A percentile compares a stretch with the other conserved stretches of the same genome.
phyloP scores from a whole-genome alignment of 148 eudicot species.

The Salicornia ramosissima region DNA sequence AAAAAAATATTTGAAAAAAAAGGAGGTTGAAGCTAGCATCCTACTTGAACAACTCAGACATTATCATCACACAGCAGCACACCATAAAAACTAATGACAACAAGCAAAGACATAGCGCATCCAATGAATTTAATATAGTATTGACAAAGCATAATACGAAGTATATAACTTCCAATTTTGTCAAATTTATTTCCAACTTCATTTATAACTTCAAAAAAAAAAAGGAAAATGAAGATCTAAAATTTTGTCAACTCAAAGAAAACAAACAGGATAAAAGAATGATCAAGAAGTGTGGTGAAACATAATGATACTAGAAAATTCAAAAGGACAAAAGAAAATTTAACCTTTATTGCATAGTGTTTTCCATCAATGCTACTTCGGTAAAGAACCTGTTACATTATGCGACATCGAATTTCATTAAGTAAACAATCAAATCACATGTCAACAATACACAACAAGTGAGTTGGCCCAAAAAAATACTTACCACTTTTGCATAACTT shows the following conservation, averaged over 20 bases:
- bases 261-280: neutral
- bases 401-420: constrained; percentile 14
- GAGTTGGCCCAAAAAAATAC: constrained; percentile 13
- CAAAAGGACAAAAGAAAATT: neutral
- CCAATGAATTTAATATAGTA: too few relatives aligned
- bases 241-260: neutral
- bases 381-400: constrained; percentile 70
- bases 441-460: constrained; percentile 10
- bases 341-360: constrained; percentile 92
- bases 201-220: neutral
- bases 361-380: constrained; percentile 68
- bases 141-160: too few relatives aligned
- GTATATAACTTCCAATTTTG: neutral
- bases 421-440: constrained; percentile 7
- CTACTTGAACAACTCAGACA: neutral
- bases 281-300: neutral
- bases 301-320: neutral
- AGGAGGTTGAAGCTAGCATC: neutral
- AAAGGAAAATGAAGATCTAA: neutral
- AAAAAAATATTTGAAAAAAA: neutral
- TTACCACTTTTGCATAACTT: constrained; percentile 97
- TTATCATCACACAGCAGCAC: neutral
- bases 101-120: neutral
- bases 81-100: neutral
- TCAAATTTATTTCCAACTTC: neutral